These are phyloP conservation scores for Melastoma candidum DNA, from an alignment of 441 rosid species.

Conservation along the genomic window DNA sequence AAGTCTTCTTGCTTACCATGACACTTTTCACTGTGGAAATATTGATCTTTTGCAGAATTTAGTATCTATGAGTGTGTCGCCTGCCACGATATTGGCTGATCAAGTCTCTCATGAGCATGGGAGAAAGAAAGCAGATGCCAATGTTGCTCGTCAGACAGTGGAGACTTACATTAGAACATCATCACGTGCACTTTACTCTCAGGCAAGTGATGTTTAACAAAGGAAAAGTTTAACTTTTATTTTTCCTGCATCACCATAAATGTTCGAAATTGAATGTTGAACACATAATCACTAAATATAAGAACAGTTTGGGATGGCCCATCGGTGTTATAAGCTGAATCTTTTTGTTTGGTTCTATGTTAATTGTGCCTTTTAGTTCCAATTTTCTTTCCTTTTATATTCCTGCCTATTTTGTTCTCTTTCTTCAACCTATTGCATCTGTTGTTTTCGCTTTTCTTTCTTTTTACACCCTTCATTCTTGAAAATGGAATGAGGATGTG, in stretches of 20 bases:
- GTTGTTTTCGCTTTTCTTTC: not conserved
- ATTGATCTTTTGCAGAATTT: conserved; percentile 49
- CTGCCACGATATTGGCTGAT: conserved; percentile 40
- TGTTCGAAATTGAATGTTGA: too few relatives aligned
- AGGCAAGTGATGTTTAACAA: conserved; percentile 25
- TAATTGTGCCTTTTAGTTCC: too few relatives aligned
- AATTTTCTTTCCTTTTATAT: not conserved
- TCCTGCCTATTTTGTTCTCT: conserved; percentile 5
- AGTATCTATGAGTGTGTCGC: conserved; percentile 40
- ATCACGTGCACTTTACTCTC: conserved; percentile 36
- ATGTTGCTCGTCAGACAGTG: conserved; percentile 36
- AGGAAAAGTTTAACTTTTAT: not conserved
- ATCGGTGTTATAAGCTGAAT: too few relatives aligned
- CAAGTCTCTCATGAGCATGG: conserved; percentile 39
- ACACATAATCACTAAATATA: too few relatives aligned
- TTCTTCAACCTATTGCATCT: not conserved
- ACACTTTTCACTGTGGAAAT: conserved; percentile 39
- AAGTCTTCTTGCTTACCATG: conserved; percentile 50
- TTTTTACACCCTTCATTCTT: not conserved
- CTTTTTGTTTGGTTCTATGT: too few relatives aligned
- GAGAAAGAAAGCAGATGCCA: conserved; percentile 31
- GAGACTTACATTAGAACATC: conserved; percentile 57
- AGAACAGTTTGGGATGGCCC: too few relatives aligned
- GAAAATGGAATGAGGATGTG: too few relatives aligned
- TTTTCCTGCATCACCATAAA: not conserved